phyloP scores from a whole-genome alignment of 768 basidiomycete species.

The Leccinum ochraceum region DNA sequence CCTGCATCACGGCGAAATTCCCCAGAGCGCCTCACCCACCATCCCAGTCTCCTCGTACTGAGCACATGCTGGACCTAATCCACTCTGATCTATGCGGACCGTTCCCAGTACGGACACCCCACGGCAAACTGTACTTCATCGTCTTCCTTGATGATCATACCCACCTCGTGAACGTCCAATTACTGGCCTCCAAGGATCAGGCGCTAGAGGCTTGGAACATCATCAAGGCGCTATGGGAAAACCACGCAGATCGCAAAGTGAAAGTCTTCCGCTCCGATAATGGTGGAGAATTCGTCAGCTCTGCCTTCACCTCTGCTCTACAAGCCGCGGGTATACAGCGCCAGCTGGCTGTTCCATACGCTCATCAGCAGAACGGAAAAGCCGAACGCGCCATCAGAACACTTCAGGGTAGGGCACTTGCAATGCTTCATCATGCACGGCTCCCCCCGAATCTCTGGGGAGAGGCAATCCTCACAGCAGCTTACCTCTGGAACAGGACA shows the following conservation, averaged over 20 bases:
- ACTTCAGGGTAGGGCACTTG: too few species aligned
- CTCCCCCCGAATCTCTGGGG: not conserved
- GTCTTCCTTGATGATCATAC: conserved; percentile 17
- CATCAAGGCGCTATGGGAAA: not conserved
- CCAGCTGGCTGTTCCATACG: too few species aligned
- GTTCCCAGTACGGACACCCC: conserved; percentile 17
- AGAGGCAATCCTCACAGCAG: too few species aligned
- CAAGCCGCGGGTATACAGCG: too few species aligned
- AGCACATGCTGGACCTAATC: conserved; percentile 18
- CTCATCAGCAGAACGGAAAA: too few species aligned
- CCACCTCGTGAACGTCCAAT: not conserved
- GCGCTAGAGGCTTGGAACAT: not conserved
- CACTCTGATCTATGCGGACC: conserved; percentile 31
- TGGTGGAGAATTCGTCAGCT: not conserved
- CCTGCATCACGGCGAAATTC: conserved; percentile 2
- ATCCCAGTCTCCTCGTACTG: not conserved
- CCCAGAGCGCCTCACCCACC: not conserved
- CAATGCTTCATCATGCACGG: too few species aligned
- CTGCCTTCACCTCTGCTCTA: too few species aligned
- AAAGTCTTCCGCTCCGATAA: conserved; percentile 1
- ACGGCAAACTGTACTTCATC: conserved; percentile 17
- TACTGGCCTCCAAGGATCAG: not conserved
- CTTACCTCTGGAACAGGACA: too few species aligned
- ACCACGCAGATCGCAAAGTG: not conserved
- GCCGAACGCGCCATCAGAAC: too few species aligned